Conservation (phyloP, 495 filamentous ascomycete species). For the Poronia punctata region DNA sequence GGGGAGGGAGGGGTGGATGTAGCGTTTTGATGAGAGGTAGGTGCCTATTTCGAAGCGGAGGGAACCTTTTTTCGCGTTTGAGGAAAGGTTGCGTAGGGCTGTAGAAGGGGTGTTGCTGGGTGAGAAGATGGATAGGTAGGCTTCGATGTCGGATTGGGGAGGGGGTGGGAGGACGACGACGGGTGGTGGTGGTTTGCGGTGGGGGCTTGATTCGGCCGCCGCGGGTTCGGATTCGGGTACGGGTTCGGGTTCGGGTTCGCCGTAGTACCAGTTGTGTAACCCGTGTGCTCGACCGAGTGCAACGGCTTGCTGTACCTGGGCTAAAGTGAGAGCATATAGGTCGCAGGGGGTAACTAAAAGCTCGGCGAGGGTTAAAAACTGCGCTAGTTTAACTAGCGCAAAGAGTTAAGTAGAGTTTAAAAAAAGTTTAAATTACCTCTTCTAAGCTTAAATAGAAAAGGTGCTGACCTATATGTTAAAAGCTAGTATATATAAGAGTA, state of each 20-base stretch:
- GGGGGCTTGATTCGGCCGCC: conserved; percentile 6
- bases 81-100: conserved; percentile 43
- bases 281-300: conserved; percentile 36
- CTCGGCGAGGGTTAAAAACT: no score
- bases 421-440: no score
- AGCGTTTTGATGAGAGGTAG: conserved; percentile 41
- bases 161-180: conserved; percentile 34
- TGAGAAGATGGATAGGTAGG: conserved; percentile 54
- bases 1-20: conserved; percentile 21
- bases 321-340: no score
- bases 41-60: conserved; percentile 41
- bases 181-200: conserved; percentile 3
- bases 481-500: no score
- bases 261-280: conserved; percentile 35
- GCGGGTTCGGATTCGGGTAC: conserved; percentile 23
- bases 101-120: conserved; percentile 41
- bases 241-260: conserved; percentile 34
- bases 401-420: no score
- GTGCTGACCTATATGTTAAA: no score
- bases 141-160: conserved; percentile 40
- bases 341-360: no score
- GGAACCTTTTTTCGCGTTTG: conserved; percentile 53
- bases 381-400: no score
- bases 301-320: conserved; percentile 47
- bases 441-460: no score